Percentiles rank a stretch among this genome's conserved stretches.
Evolutionary conservation across 2,329 filamentous ascomycete species (phyloP).

Genomic region (Dryadomyces sulphureus): DNA sequence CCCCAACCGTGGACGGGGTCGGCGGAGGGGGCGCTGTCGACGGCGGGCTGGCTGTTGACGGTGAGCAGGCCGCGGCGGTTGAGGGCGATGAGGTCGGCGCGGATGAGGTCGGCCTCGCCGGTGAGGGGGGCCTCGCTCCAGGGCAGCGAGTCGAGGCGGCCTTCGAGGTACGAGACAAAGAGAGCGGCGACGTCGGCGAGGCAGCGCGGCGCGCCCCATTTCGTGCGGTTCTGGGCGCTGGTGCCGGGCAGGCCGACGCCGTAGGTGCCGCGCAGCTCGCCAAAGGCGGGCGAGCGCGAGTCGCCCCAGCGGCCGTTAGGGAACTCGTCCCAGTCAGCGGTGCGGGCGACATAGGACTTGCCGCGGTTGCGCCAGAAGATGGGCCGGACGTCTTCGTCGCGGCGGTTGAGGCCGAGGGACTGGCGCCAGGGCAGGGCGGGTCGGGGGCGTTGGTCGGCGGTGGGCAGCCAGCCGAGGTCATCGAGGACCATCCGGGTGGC

Average conservation of each 20-base stretch:
- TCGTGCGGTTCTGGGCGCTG: slow-evolving; percentile 88
- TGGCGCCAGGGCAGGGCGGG: slow-evolving; percentile 94
- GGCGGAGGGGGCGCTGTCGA: slow-evolving; percentile 78
- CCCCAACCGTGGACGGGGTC: slow-evolving; percentile 89
- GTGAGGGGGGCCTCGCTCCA: slow-evolving; percentile 91
- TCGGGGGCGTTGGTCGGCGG: slow-evolving; percentile 58
- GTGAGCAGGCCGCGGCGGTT: slow-evolving; percentile 82
- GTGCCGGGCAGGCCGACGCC: slow-evolving; percentile 87
- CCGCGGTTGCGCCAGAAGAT: slow-evolving; percentile 98
- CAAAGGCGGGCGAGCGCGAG: slow-evolving; percentile 88
- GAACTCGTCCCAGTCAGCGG: slow-evolving; percentile 98
- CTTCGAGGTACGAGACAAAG: slow-evolving; percentile 74
- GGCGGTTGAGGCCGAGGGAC: slow-evolving; percentile 74
- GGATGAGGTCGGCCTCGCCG: slow-evolving; percentile 66
- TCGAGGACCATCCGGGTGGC: slow-evolving; percentile 89
- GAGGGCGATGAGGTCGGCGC: slow-evolving; percentile 59
- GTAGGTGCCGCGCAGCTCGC: slow-evolving; percentile 83
- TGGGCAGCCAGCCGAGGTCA: slow-evolving; percentile 70
- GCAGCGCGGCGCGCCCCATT: slow-evolving; percentile 77
- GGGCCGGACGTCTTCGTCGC: slow-evolving; percentile 88
- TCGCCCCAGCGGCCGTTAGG: slow-evolving; percentile 98
- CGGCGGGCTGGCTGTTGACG: slow-evolving; percentile 93
- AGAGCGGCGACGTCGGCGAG: slow-evolving; percentile 68
- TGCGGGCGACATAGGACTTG: slow-evolving; percentile 87
- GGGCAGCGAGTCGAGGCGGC: slow-evolving; percentile 66